Conservation (phyloP, 176 grass and related monocot species). For the Oryza meridionalis region DNA sequence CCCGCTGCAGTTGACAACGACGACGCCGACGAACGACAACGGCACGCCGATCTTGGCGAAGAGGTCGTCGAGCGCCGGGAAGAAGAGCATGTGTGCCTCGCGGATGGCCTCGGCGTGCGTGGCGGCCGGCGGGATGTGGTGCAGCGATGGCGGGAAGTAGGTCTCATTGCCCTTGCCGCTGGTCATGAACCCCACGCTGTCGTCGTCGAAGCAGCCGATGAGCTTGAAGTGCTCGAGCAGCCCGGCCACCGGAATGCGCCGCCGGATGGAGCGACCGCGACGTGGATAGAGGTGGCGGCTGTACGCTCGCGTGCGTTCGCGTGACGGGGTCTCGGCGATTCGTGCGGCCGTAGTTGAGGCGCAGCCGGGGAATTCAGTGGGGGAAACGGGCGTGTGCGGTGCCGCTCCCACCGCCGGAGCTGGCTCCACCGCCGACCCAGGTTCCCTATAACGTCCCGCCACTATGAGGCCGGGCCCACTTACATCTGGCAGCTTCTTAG, state of each 20-base stretch:
- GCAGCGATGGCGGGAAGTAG: conserved; percentile 62
- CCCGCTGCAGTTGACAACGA: conserved; percentile 69
- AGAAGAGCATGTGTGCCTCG: conserved; percentile 59
- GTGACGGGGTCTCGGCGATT: too few relatives aligned
- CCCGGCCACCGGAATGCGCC: conserved; percentile 45
- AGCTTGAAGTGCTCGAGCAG: conserved; percentile 65
- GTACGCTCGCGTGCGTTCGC: too few relatives aligned
- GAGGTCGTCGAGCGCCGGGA: conserved; percentile 57
- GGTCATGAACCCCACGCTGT: conserved; percentile 73
- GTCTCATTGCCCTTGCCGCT: conserved; percentile 85
- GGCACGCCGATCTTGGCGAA: conserved; percentile 51
- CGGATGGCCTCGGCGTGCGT: conserved; percentile 48
- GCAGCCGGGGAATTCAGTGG: too few relatives aligned
- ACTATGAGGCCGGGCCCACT: too few relatives aligned
- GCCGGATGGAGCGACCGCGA: not conserved
- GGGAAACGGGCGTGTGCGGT: too few relatives aligned
- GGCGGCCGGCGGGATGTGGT: conserved; percentile 53
- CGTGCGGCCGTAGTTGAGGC: too few relatives aligned
- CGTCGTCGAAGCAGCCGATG: conserved; percentile 65
- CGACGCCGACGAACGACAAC: conserved; percentile 50
- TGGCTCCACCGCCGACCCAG: too few relatives aligned
- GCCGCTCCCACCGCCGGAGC: too few relatives aligned
- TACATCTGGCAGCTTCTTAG: too few relatives aligned
- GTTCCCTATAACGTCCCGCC: too few relatives aligned
- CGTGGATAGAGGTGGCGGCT: too few relatives aligned